Base-by-base conservation (phyloP, 2,329 filamentous ascomycete genomes). In the Epichloe uncinata region DNA sequence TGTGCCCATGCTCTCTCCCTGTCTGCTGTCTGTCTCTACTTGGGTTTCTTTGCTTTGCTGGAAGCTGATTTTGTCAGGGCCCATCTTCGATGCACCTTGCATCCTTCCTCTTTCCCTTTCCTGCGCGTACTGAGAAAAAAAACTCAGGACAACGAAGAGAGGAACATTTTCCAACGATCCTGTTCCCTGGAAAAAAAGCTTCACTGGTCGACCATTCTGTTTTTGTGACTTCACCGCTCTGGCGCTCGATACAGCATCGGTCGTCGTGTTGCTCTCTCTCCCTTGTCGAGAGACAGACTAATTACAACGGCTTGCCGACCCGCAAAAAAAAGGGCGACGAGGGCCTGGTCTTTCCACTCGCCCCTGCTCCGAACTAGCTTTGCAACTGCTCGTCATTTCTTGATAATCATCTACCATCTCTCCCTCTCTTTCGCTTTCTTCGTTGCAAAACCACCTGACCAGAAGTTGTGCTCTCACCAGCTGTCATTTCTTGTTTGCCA, bases 321-420 rank as follows among this genome's bases (percentile, higher is more conserved):
- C 50, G 42, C 47, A 46, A 47, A 48, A 49, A 49, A 49, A 46
- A 51, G 50, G 49, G 37, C 51, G 38, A 51, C 42, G 34, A 43
- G 34, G 43, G 20, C 45, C 45, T 47, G n/a, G 42, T 44, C 47
- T 36, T 46, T 45, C 36, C 42, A 35, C 41, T n/a, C 44, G 38
- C 38, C 44, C 45, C 45, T 45, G 35, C 42, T 42, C 30, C 22
- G 42, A 33, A 33, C 50, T 42, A 48, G 41, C 40, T 49, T 36
- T 34, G 45, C 35, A 26, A 26, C 30, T 47, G 41, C 41, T 50
- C 18, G 40, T 42, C 37, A 52, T 34, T 26, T 50, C 48, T 47
- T 42, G 40, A 48, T 45, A 22, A 43, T 42, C 30, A 18, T 16
- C 40, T 36, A n/a, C 8, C 38, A 20, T 50, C 35, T 41, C 40